Evolutionary conservation across 2,329 filamentous ascomycete species (phyloP), one percentile per base, ranked within the genome.

Genomic region (Colletotrichum trifolii): DNA sequence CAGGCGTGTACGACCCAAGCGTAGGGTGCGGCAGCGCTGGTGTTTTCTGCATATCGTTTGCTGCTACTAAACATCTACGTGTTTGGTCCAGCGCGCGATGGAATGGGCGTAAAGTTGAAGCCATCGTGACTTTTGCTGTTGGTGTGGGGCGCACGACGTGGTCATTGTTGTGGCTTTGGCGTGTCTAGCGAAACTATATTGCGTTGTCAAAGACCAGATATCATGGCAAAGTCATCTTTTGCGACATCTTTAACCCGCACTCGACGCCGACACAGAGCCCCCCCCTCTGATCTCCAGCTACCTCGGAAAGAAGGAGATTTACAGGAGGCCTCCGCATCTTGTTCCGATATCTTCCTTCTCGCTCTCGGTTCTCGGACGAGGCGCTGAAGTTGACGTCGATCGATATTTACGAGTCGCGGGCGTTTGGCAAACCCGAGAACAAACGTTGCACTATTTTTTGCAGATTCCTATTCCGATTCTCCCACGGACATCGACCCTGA

Each of bases 91-190:
- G 12, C 8, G 12, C 43, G 5, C 33, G 45, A 52, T 17, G 53
- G 40, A 57, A 12, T 52, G 56, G 47, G 25, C 48, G 47, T 38
- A 53, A 48, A 60, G 36, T 57, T 66, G 63, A 66, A 55, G 63
- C 46, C 60, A 57, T 66, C 63, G 59, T 66, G 58, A 54, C 50
- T 48, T 53, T 54, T 13, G 2, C n/a, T 8, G 43, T 35, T n/a
- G 6, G 17, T 65, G 58, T 57, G 63, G 63, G 58, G 62, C 52
- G 48, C 17, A 11, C 8, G 12, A 9, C 35, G 13, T 34, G 7
- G 39, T 25, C 25, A 25, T 25, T 25, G 50, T 12, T 35, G 7
- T 47, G 46, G 25, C 6, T n/a, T 15, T 11, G 34, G 25, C 5
- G 10, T 3, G 33, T 11, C n/a, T 25, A 13, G 12, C 42, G 57